Conservation (phyloP, 2,329 filamentous ascomycete genomes). For the Penicillium sp. region DNA sequence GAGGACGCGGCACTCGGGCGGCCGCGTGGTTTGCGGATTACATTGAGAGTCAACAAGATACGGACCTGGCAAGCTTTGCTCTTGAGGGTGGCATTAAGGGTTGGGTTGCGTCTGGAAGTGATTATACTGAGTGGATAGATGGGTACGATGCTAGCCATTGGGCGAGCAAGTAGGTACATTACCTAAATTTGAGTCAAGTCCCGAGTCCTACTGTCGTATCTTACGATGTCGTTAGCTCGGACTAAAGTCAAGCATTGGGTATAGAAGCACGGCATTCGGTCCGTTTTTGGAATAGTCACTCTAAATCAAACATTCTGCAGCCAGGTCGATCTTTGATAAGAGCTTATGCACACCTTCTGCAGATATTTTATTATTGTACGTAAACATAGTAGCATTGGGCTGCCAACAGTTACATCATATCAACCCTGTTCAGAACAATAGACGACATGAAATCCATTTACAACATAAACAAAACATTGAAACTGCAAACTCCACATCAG, state of each 20-base stretch:
- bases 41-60: conserved; percentile 44
- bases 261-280: no score
- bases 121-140: conserved; percentile 53
- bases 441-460: not conserved
- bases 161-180: conserved; percentile 7
- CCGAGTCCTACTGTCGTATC: no score
- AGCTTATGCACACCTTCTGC: no score
- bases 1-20: conserved; percentile 56
- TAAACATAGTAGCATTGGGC: not conserved
- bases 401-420: not conserved
- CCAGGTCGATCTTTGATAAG: no score
- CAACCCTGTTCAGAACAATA: not conserved
- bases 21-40: conserved; percentile 59
- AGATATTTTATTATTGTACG: no score
- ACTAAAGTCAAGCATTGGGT: no score
- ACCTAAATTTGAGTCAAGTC: no score
- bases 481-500: not conserved
- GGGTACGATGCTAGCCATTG: conserved; percentile 36
- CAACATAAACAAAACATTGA: not conserved
- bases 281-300: no score
- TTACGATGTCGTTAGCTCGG: no score
- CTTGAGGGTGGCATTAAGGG: conserved; percentile 57
- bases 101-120: conserved; percentile 51
- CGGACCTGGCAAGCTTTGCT: conserved; percentile 50
- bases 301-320: no score